Conservation (phyloP, 1,284 basidiomycete species). For the Melanopsichium pennsylvanicum region DNA sequence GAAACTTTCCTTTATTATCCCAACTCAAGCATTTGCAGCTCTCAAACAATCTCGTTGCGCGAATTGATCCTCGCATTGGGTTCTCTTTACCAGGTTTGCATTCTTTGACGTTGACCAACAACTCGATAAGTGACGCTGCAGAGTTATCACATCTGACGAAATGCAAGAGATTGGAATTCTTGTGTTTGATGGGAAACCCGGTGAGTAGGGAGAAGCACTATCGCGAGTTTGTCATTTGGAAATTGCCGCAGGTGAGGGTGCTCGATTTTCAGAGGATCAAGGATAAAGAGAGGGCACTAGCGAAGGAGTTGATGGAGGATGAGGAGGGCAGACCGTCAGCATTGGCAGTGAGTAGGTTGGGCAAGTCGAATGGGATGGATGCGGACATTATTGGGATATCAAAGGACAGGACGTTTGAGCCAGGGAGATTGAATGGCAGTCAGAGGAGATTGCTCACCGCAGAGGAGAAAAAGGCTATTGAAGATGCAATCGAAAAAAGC, state of each 20-base stretch:
- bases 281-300: constrained; percentile 72
- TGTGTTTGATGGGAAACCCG: constrained; percentile 88
- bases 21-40: constrained; percentile 81
- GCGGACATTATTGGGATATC: constrained; percentile 65
- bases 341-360: constrained; percentile 69
- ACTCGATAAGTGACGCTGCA: constrained; percentile 74
- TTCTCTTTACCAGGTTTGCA: constrained; percentile 83
- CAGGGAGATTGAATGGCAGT: constrained; percentile 55
- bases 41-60: constrained; percentile 85
- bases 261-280: constrained; percentile 96
- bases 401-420: constrained; percentile 70
- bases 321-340: constrained; percentile 50
- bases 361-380: constrained; percentile 72
- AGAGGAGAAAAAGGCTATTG: constrained; percentile 88
- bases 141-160: constrained; percentile 84
- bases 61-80: constrained; percentile 80
- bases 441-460: constrained; percentile 83
- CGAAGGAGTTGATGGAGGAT: constrained; percentile 54
- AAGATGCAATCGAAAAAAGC: constrained; percentile 87
- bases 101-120: constrained; percentile 70
- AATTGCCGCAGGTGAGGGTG: constrained; percentile 76
- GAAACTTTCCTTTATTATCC: constrained; percentile 83
- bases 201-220: constrained; percentile 94
- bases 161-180: constrained; percentile 79
- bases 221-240: constrained; percentile 80